phyloP scores from a whole-genome alignment of 1,284 basidiomycete species.

The Testicularia cyperi region DNA sequence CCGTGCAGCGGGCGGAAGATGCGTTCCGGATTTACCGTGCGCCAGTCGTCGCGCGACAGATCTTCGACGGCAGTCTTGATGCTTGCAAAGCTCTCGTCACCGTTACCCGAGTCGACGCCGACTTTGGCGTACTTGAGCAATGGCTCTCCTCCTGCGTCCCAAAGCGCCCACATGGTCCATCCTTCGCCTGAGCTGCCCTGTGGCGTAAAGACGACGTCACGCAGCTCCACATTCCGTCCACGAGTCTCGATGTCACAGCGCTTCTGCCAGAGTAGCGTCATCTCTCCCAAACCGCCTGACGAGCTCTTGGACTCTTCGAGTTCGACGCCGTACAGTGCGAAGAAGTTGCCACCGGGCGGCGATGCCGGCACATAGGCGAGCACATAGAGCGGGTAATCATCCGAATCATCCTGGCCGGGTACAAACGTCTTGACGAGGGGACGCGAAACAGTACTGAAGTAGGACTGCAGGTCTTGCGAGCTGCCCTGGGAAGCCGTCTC shows the following conservation, averaged over 20 bases:
- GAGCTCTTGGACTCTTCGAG: constrained; percentile 44
- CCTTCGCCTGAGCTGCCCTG: constrained; percentile 9
- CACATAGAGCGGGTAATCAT: constrained; percentile 36
- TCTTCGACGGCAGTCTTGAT: constrained; percentile 15
- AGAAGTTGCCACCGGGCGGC: constrained; percentile 41
- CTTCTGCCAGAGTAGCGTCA: constrained; percentile 50
- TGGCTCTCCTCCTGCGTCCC: constrained; percentile 48
- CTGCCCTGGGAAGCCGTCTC: not conserved
- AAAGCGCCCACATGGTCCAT: constrained; percentile 52
- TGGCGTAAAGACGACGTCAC: constrained; percentile 43
- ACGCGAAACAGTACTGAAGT: constrained; percentile 25
- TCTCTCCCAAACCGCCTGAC: constrained; percentile 46
- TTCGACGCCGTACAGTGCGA: constrained; percentile 51
- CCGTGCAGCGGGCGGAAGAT: constrained; percentile 48
- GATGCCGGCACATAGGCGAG: constrained; percentile 51
- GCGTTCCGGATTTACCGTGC: constrained; percentile 30
- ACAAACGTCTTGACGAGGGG: constrained; percentile 39
- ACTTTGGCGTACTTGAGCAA: constrained; percentile 40
- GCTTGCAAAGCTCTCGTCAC: constrained; percentile 21
- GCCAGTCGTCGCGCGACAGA: constrained; percentile 35
- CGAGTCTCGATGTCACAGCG: constrained; percentile 43
- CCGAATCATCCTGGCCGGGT: constrained; percentile 26
- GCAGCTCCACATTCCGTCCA: constrained; percentile 46
- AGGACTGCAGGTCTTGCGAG: constrained; percentile 13
- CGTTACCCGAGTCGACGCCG: constrained; percentile 22